Evolutionary conservation across 176 grass and related monocot genomes (phyloP).

Genomic region (Ananas comosus): DNA sequence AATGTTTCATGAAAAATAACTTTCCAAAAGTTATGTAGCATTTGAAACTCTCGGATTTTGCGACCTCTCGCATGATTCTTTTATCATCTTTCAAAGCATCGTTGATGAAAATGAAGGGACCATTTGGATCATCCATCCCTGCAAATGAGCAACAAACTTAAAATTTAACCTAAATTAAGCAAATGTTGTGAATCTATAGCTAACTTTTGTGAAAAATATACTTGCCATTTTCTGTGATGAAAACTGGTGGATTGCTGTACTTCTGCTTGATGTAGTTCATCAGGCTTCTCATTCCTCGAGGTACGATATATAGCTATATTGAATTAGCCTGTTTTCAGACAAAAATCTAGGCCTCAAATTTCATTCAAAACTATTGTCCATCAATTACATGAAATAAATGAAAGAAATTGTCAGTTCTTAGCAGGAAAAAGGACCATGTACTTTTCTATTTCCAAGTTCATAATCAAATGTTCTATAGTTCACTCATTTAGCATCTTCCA

Average conservation of each 20-base stretch:
- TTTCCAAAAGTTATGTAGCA: too few relatives aligned
- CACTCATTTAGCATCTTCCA: background rate
- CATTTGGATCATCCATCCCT: constrained; percentile 84
- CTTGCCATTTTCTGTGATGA: constrained; percentile 90
- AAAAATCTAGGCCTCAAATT: background rate
- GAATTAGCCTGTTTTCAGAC: constrained; percentile 44
- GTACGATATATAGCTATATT: constrained; percentile 90
- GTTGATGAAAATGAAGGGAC: constrained; percentile 51
- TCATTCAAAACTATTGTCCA: background rate
- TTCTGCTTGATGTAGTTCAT: constrained; percentile 88
- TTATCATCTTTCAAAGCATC: constrained; percentile 72
- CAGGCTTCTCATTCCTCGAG: constrained; percentile 67
- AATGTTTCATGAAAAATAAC: too few relatives aligned
- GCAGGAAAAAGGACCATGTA: background rate
- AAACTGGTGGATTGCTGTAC: constrained; percentile 60
- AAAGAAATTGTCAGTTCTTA: too few relatives aligned
- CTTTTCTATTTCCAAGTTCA: background rate
- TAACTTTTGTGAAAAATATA: background rate
- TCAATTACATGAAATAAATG: too few relatives aligned
- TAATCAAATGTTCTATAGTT: background rate
- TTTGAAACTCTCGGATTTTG: too few relatives aligned
- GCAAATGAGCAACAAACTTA: constrained; percentile 10
- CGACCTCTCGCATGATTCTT: too few relatives aligned
- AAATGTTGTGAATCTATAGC: background rate
- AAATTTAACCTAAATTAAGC: background rate